phyloP scores from a whole-genome alignment of 768 basidiomycete species.

The Sporobolomyces phaffii region DNA sequence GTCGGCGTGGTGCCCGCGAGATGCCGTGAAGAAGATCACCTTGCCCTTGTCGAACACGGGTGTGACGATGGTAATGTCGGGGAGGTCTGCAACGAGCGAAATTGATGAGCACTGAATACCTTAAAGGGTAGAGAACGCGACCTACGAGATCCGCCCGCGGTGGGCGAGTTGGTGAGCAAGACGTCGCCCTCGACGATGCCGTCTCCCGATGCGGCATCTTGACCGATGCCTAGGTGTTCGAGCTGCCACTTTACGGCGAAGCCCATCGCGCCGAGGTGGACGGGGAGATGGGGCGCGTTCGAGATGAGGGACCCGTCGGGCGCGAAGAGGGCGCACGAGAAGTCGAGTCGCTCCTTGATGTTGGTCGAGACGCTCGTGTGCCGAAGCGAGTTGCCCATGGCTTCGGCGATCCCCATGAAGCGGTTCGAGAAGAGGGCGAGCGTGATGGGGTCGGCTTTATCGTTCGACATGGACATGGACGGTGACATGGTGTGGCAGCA shows the following conservation, averaged over 20 bases:
- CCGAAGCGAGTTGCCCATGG: neutral
- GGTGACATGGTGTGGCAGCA: neutral
- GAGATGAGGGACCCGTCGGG: slow-evolving; percentile 92
- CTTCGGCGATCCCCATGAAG: slow-evolving; percentile 74
- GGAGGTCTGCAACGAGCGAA: slow-evolving; percentile 55
- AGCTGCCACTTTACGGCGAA: slow-evolving; percentile 45
- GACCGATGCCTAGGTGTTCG: slow-evolving; percentile 17
- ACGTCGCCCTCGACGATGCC: slow-evolving; percentile 82
- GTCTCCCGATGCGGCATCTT: slow-evolving; percentile 47
- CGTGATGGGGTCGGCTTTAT: slow-evolving; percentile 66
- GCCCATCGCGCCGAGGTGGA: slow-evolving; percentile 40
- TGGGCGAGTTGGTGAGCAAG: slow-evolving; percentile 83
- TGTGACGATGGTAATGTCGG: slow-evolving; percentile 88
- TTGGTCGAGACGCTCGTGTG: slow-evolving; percentile 11
- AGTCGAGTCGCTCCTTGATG: slow-evolving; percentile 71
- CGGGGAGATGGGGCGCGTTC: slow-evolving; percentile 49
- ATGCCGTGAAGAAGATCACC: slow-evolving; percentile 53
- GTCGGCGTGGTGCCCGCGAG: slow-evolving; percentile 89
- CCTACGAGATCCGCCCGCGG: slow-evolving; percentile 57
- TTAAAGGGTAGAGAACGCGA: neutral
- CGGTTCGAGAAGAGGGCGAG: slow-evolving; percentile 89
- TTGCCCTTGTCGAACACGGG: slow-evolving; percentile 68
- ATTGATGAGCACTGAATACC: slow-evolving; percentile 35
- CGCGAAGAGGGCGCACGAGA: slow-evolving; percentile 88
- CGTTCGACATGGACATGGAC: neutral